Base-by-base conservation (phyloP, 306 rosid species). In the Malus orientalis region DNA sequence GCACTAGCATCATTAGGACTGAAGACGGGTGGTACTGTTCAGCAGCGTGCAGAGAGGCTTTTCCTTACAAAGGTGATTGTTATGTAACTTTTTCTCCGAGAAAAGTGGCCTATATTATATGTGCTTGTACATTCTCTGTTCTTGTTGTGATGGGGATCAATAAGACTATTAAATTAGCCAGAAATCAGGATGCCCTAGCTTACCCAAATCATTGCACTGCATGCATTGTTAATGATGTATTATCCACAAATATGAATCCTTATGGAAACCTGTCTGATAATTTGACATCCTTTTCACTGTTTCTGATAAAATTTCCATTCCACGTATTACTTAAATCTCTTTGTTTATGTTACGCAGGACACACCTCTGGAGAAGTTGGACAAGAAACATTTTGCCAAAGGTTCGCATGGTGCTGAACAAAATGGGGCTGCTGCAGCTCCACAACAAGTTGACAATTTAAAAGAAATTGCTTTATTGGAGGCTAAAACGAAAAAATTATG, bases 11-110 rank as follows among this genome's bases (percentile, higher is more conserved):
- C 86, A 10, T 70, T 92, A 74, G 97, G 97, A 74, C 92, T 95
- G 65, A 95, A 95, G 86, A 83, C 85, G 4, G 98, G 98, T 38
- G 98, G 98, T 61, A 95, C 97, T 30, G 76, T 90, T 76, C 96
- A 90, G 87, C 98, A 95, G 83, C 97, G 97, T 33, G 98, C 98
- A 54, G 98, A 95, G 88, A 90, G 97, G 84, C 96, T 95, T 75
- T 90, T 92, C 86, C 96, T 95, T 53, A 92, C 96, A 36, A 95
- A 95, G 96, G 98, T 95, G 23, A 70, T 49, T 54, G 1, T 76
- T 32, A 12, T 4, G 73, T 64, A 19, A 32, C 58, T 54, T 59
- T 66, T 65, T 27, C 14, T n/a, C 13, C 11, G 0, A 14, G 14
- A 15, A 64, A 53, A 20, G 25, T 19, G n/a, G 55, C 45, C 5